These are phyloP conservation scores for Penicillium verrucosum DNA, from an alignment of 2,329 filamentous ascomycete species.

Conservation along the genomic window DNA sequence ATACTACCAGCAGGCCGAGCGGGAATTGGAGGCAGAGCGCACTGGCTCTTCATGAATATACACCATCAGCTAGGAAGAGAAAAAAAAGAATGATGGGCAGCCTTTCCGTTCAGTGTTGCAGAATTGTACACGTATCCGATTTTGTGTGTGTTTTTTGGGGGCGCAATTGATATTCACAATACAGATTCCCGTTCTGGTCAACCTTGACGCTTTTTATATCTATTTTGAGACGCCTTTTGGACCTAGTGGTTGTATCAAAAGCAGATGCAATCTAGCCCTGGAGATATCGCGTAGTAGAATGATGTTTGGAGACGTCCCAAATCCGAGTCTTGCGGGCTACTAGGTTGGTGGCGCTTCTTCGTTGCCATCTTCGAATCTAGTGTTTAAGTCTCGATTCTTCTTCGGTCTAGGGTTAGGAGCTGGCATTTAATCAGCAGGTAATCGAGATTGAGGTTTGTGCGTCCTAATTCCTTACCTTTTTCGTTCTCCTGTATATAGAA, in stretches of 20 bases:
- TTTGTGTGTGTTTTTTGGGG: slow-evolving; percentile 21
- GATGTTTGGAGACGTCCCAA: background rate
- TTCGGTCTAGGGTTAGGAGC: slow-evolving; percentile 64
- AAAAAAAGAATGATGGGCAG: slow-evolving; percentile 5
- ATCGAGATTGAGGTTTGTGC: background rate
- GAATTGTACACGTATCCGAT: slow-evolving; percentile 29
- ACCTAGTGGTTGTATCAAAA: background rate
- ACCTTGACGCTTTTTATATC: background rate
- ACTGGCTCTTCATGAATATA: slow-evolving; percentile 22
- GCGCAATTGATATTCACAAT: slow-evolving; percentile 25
- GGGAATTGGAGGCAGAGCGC: slow-evolving; percentile 81
- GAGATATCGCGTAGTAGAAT: background rate
- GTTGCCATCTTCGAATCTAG: slow-evolving; percentile 46
- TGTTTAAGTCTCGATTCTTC: slow-evolving; percentile 62
- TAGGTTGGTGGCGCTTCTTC: slow-evolving; percentile 3
- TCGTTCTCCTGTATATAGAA: slow-evolving; percentile 99
- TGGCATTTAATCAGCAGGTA: slow-evolving; percentile 26
- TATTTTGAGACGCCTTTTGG: background rate
- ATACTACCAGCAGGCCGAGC: slow-evolving; percentile 94
- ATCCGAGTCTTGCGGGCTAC: background rate
- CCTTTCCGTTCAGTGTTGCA: slow-evolving; percentile 12
- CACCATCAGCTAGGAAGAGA: slow-evolving; percentile 12
- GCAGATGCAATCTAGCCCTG: background rate
- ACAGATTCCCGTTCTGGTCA: slow-evolving; percentile 17
- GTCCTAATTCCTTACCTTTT: slow-evolving; percentile 57